These are phyloP conservation scores for Rhizopus sp. DNA, from an alignment of 371 early-diverging fungal genomes.

Conservation along the genomic window DNA sequence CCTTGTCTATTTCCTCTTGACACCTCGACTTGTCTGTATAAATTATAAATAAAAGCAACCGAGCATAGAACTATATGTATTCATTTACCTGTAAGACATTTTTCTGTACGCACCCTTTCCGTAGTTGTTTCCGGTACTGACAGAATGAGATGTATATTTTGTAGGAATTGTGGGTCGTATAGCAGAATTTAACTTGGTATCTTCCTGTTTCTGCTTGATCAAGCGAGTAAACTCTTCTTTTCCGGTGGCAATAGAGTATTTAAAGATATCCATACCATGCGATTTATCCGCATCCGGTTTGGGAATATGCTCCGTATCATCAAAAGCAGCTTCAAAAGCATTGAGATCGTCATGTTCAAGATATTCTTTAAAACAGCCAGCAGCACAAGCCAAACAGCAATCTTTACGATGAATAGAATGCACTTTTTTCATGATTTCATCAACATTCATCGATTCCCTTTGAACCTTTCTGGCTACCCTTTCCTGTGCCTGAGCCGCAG, in stretches of 20 bases:
- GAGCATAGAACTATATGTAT: conserved; percentile 32
- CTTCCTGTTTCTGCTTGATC: conserved; percentile 7
- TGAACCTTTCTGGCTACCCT: conserved; percentile 16
- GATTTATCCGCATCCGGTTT: conserved; percentile 19
- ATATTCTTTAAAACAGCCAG: conserved; percentile 22
- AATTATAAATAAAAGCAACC: background rate
- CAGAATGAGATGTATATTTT: conserved; percentile 20
- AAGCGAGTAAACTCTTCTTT: conserved; percentile 25
- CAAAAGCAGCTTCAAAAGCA: conserved; percentile 19
- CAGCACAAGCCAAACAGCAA: conserved; percentile 40
- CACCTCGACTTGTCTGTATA: conserved; percentile 53
- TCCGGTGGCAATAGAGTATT: conserved; percentile 26
- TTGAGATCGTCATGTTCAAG: conserved; percentile 24
- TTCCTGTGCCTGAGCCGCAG: conserved; percentile 13
- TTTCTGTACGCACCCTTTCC: conserved; percentile 4
- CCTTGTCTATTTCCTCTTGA: conserved; percentile 69
- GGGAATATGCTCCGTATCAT: conserved; percentile 23
- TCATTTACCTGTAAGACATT: conserved; percentile 26
- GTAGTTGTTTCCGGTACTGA: conserved; percentile 39
- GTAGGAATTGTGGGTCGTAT: conserved; percentile 18
- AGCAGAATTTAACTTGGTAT: conserved; percentile 3
- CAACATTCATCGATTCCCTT: conserved; percentile 14
- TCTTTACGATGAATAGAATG: conserved; percentile 16
- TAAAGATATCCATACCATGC: conserved; percentile 17
- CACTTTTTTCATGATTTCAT: conserved; percentile 9